phyloP scores from a whole-genome alignment of 257 asterid species.

The Lavandula angustifolia region DNA sequence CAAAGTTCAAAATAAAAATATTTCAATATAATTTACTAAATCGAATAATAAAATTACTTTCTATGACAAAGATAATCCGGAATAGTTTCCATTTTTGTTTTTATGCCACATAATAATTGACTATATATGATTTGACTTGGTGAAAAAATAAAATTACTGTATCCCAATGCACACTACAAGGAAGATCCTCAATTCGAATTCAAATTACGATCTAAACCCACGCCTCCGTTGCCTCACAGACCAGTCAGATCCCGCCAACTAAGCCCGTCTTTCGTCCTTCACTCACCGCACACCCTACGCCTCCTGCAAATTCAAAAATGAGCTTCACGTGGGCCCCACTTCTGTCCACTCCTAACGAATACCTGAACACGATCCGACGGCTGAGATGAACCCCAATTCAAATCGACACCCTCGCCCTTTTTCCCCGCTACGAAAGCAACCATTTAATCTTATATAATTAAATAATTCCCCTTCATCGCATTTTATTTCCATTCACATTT shows the following conservation, averaged over 20 bases:
- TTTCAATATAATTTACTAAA: conserved; percentile 7
- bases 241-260: conserved; percentile 12
- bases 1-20: not conserved
- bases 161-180: conserved; percentile 39
- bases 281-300: not conserved
- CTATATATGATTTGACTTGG: conserved; percentile 25
- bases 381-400: conserved; percentile 44
- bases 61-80: not conserved
- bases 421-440: conserved; percentile 63
- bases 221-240: conserved; percentile 24
- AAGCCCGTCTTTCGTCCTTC: conserved; percentile 22
- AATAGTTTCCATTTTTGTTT: not conserved
- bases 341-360: conserved; percentile 70
- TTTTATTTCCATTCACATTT: conserved; percentile 12
- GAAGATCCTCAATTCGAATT: conserved; percentile 53
- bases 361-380: conserved; percentile 53
- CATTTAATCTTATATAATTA: conserved; percentile 31
- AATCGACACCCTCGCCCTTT: conserved; percentile 34
- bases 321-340: conserved; percentile 50
- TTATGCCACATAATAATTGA: conserved; percentile 31
- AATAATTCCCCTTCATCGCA: conserved; percentile 19
- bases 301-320: conserved; percentile 32
- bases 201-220: conserved; percentile 42
- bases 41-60: not conserved
- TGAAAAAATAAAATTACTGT: conserved; percentile 30